Evolutionary conservation across 2,329 filamentous ascomycete species (phyloP).

Genomic region (Stachybotrys chlorohalonatus): DNA sequence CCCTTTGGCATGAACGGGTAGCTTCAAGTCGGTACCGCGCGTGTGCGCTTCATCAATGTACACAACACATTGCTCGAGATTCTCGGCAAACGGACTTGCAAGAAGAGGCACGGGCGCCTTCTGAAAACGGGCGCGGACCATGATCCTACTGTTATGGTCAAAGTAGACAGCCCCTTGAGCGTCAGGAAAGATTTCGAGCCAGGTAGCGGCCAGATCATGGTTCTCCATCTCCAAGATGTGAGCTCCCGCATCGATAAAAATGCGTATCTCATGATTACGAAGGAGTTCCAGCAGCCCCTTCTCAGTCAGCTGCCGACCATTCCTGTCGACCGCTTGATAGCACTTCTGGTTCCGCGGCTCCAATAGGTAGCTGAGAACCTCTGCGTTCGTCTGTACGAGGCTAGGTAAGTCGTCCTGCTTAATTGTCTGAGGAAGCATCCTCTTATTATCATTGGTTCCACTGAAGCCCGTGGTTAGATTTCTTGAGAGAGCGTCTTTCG

Average conservation of each 20-base stretch:
- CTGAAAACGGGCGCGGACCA: conserved; percentile 9
- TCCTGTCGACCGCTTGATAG: conserved; percentile 14
- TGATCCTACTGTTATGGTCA: conserved; percentile 18
- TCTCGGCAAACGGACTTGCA: conserved; percentile 44
- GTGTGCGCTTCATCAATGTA: conserved; percentile 56
- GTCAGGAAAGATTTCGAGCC: conserved; percentile 36
- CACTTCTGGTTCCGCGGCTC: conserved; percentile 40
- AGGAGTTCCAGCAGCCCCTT: conserved; percentile 32
- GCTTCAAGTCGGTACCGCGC: conserved; percentile 49
- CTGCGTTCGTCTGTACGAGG: conserved; percentile 52
- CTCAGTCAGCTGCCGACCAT: conserved; percentile 34
- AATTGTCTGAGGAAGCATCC: conserved; percentile 52
- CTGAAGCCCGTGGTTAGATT: conserved; percentile 57
- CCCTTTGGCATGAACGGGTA: conserved; percentile 35
- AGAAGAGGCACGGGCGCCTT: conserved; percentile 40
- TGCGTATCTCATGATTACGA: conserved; percentile 30
- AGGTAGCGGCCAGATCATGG: conserved; percentile 33
- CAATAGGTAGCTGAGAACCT: conserved; percentile 51
- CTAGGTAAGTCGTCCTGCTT: conserved; percentile 48
- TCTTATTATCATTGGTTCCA: conserved; percentile 59
- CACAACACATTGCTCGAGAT: conserved; percentile 42
- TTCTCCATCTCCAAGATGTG: conserved; percentile 56
- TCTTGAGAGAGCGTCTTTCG: neutral
- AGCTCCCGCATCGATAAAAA: conserved; percentile 57
- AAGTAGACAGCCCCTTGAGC: conserved; percentile 47